Evolutionary conservation across 805 yeast genomes (phyloP).

Genomic region (Yamadazyma tumulicola): DNA sequence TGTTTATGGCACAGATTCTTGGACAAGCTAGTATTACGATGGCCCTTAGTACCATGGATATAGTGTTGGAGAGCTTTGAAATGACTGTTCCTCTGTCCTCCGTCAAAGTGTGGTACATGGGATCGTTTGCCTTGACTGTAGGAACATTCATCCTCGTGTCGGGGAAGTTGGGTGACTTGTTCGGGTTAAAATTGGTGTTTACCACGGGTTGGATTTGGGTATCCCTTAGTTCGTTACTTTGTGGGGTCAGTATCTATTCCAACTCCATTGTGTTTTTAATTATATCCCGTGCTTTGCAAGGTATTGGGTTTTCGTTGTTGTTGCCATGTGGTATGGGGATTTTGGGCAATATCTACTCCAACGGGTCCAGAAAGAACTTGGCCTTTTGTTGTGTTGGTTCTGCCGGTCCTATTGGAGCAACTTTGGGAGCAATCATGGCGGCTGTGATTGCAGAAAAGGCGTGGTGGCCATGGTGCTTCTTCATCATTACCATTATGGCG

Average conservation of each 20-base stretch:
- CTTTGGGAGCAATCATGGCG: conserved; percentile 51
- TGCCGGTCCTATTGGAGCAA: conserved; percentile 61
- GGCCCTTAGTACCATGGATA: conserved; percentile 37
- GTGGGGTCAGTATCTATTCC: conserved; percentile 55
- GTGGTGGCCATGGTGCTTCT: conserved; percentile 64
- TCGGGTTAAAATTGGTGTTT: conserved; percentile 57
- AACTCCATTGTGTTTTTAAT: conserved; percentile 48
- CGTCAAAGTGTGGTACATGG: conserved; percentile 61
- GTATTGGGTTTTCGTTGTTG: conserved; percentile 58
- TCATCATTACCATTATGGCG: conserved; percentile 42
- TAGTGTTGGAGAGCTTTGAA: conserved; percentile 25
- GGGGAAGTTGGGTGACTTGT: conserved; percentile 71
- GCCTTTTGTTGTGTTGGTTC: conserved; percentile 58
- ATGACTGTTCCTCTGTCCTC: conserved; percentile 11
- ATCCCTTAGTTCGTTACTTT: conserved; percentile 54
- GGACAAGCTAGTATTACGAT: conserved; percentile 37
- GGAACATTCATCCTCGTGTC: conserved; percentile 70
- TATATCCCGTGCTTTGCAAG: conserved; percentile 59
- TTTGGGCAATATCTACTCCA: conserved; percentile 38
- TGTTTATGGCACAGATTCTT: conserved; percentile 33
- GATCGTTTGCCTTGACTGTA: conserved; percentile 65
- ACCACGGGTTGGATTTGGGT: conserved; percentile 55
- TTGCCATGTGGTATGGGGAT: conserved; percentile 62
- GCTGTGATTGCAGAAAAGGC: conserved; percentile 42
- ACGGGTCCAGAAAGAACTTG: conserved; percentile 48